These are phyloP conservation scores for Gliomastix tumulicola DNA, from an alignment of 2,329 filamentous ascomycete species.

Conservation along the genomic window DNA sequence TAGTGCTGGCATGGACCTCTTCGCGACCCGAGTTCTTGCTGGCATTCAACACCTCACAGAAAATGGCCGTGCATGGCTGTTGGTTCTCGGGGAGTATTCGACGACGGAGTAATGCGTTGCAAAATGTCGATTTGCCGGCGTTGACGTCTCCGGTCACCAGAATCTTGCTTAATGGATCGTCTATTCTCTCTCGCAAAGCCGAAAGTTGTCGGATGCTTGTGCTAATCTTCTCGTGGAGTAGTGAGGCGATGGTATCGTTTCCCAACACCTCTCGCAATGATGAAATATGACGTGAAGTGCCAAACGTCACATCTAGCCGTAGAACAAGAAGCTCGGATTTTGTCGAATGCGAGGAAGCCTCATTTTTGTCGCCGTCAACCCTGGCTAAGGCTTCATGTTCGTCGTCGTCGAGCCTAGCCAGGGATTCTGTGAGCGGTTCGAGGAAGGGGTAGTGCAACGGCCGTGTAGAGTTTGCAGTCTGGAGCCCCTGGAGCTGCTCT, in stretches of 20 bases:
- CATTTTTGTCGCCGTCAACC: too few relatives aligned
- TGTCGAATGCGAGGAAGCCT: too few relatives aligned
- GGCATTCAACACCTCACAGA: slow-evolving; percentile 92
- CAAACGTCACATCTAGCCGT: too few relatives aligned
- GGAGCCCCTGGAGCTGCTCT: slow-evolving; percentile 1
- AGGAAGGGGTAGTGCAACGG: too few relatives aligned
- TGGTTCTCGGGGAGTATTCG: slow-evolving; percentile 96
- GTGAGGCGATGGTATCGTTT: slow-evolving; percentile 80
- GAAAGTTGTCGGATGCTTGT: slow-evolving; percentile 88
- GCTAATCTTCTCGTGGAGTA: slow-evolving; percentile 89
- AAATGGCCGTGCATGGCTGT: slow-evolving; percentile 96
- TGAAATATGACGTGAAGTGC: too few relatives aligned
- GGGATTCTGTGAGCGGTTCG: too few relatives aligned
- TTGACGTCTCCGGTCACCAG: slow-evolving; percentile 93
- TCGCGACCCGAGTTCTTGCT: slow-evolving; percentile 86
- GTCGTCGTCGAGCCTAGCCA: too few relatives aligned
- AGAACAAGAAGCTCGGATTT: too few relatives aligned
- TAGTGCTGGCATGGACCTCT: slow-evolving; percentile 90
- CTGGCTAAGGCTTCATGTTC: too few relatives aligned
- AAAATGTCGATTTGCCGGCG: slow-evolving; percentile 97
- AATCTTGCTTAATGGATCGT: slow-evolving; percentile 96
- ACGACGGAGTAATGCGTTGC: slow-evolving; percentile 84
- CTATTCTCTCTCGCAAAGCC: slow-evolving; percentile 83
- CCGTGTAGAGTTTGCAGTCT: too few relatives aligned
- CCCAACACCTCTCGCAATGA: too few relatives aligned